phyloP scores from a whole-genome alignment of 495 filamentous ascomycete species.

The Penicillium cosmopolitanum region DNA sequence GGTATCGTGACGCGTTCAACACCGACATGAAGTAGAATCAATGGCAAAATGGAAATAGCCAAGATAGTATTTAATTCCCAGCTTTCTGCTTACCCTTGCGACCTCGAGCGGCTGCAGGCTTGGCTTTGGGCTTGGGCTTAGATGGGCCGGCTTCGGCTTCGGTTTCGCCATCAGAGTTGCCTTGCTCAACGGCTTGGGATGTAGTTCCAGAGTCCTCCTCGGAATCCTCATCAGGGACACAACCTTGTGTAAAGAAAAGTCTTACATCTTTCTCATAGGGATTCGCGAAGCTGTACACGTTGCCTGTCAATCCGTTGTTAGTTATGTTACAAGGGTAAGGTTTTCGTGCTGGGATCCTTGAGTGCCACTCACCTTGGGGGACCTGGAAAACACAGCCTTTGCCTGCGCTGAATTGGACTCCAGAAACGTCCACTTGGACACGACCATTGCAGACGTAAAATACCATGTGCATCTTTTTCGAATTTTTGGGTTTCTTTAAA shows the following conservation, averaged over 20 bases:
- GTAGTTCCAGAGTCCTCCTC: constrained; percentile 24
- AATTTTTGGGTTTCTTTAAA: constrained; percentile 86
- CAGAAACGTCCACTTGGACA: constrained; percentile 71
- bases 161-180: constrained; percentile 33
- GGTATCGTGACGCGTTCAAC: constrained; percentile 30
- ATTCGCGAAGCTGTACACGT: constrained; percentile 83
- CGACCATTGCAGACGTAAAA: constrained; percentile 85
- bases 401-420: constrained; percentile 79
- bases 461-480: constrained; percentile 90
- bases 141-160: constrained; percentile 16
- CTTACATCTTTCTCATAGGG: constrained; percentile 65
- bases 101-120: constrained; percentile 33
- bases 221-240: constrained; percentile 46
- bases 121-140: constrained; percentile 4
- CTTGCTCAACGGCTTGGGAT: constrained; percentile 28
- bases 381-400: constrained; percentile 92
- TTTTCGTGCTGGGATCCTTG: neutral
- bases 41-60: constrained; percentile 1
- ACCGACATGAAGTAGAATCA: constrained; percentile 14
- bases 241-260: constrained; percentile 86
- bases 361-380: constrained; percentile 74
- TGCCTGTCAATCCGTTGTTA: constrained; percentile 56
- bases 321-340: neutral
- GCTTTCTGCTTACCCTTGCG: constrained; percentile 48
- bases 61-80: constrained; percentile 13